Percentiles rank a stretch among this genome's conserved stretches.
These are phyloP conservation scores for Penicillium brasilianum DNA, from an alignment of 2,329 filamentous ascomycete species.

Conservation along the genomic window DNA sequence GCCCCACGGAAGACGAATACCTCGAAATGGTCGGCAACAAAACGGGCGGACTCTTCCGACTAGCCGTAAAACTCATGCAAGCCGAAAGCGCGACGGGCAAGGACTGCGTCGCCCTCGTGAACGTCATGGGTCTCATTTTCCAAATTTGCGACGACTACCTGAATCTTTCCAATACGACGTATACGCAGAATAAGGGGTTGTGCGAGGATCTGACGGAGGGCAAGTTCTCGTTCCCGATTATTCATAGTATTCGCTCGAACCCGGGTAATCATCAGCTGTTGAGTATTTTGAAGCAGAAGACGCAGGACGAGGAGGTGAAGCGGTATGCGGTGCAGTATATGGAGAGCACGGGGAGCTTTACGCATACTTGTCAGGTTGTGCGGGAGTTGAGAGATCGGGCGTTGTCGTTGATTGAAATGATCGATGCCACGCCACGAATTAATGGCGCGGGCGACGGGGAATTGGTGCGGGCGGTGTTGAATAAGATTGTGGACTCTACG, in stretches of 20 bases:
- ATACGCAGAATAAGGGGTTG: constrained; percentile 87
- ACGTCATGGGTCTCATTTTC: constrained; percentile 52
- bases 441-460: constrained; percentile 60
- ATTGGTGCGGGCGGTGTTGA: constrained; percentile 69
- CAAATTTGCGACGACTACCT: constrained; percentile 75
- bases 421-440: constrained; percentile 57
- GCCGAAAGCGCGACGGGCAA: constrained; percentile 45
- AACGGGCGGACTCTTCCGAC: constrained; percentile 54
- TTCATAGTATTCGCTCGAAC: constrained; percentile 82
- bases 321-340: constrained; percentile 89
- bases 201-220: constrained; percentile 96
- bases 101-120: constrained; percentile 70
- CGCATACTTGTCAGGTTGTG: constrained; percentile 76
- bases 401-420: constrained; percentile 64
- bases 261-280: constrained; percentile 69
- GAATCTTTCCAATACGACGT: constrained; percentile 75
- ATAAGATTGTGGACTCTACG: constrained; percentile 62
- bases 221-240: constrained; percentile 95
- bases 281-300: constrained; percentile 91
- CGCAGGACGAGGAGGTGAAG: constrained; percentile 85
- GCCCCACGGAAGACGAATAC: constrained; percentile 55
- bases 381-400: constrained; percentile 68
- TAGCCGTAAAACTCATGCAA: constrained; percentile 54
- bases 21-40: constrained; percentile 57
- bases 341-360: constrained; percentile 86